Percentiles rank a stretch among this genome's conserved stretches.
Conservation (phyloP, 768 basidiomycete genomes). For the Rhizopogon salebrosus region DNA sequence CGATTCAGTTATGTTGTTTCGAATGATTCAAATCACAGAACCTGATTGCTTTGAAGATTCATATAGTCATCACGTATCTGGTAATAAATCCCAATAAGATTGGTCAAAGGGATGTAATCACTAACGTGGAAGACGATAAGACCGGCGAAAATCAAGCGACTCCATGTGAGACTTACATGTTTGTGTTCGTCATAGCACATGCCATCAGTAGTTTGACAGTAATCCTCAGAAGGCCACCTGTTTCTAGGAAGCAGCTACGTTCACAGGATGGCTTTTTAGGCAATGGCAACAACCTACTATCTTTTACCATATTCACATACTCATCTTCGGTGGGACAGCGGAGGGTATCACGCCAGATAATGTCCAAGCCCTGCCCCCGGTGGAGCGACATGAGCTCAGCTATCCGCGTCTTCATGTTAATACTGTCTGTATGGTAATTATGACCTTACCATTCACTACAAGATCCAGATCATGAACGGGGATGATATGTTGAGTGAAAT, state of each 20-base stretch:
- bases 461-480: constrained; percentile 48
- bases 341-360: constrained; percentile 85
- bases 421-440: not conserved
- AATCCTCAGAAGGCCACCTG: constrained; percentile 84
- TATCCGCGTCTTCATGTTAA: not conserved
- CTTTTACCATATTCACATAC: constrained; percentile 89
- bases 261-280: not conserved
- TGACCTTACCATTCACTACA: constrained; percentile 61
- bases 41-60: constrained; percentile 81
- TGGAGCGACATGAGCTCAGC: constrained; percentile 73
- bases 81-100: constrained; percentile 83
- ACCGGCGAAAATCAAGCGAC: not conserved
- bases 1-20: not conserved
- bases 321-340: constrained; percentile 88
- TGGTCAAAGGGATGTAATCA: constrained; percentile 81
- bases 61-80: constrained; percentile 93
- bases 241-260: constrained; percentile 48
- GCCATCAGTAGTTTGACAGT: constrained; percentile 96
- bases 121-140: constrained; percentile 31
- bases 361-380: constrained; percentile 85
- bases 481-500: constrained; percentile 15
- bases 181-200: constrained; percentile 50
- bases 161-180: constrained; percentile 39
- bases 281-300: constrained; percentile 58
- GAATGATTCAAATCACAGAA: constrained; percentile 17